These are phyloP conservation scores for Westerdykella ornata DNA, from an alignment of 2,329 filamentous ascomycete species.

Conservation along the genomic window DNA sequence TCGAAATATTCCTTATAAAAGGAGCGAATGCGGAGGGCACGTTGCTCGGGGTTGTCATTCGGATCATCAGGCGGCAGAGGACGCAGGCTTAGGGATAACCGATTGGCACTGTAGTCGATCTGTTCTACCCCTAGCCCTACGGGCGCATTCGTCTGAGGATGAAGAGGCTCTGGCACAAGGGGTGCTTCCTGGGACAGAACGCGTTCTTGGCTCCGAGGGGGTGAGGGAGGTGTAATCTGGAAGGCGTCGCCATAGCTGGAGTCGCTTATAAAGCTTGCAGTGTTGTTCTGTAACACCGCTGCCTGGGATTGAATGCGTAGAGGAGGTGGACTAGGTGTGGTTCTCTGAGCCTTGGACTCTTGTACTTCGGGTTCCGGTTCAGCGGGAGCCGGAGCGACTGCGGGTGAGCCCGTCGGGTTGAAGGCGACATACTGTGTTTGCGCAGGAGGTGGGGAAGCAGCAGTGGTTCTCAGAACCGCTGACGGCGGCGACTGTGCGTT, in stretches of 20 bases:
- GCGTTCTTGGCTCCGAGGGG: conserved; percentile 18
- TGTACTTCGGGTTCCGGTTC: conserved; percentile 13
- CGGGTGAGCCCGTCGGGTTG: conserved; percentile 26
- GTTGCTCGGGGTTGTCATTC: conserved; percentile 83
- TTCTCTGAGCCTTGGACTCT: conserved; percentile 20
- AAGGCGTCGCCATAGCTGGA: conserved; percentile 52
- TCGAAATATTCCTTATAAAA: conserved; percentile 99
- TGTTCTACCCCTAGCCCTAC: conserved; percentile 27
- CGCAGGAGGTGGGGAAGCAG: conserved; percentile 1
- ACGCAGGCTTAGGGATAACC: conserved; percentile 60
- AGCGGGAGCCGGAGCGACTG: conserved; percentile 13
- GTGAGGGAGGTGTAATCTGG: conserved; percentile 43
- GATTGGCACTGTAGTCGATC: conserved; percentile 38
- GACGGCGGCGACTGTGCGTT: conserved; percentile 10
- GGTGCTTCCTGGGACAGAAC: conserved; percentile 13
- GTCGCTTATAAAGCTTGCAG: conserved; percentile 42
- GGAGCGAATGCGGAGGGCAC: conserved; percentile 92
- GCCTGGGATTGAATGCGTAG: conserved; percentile 33
- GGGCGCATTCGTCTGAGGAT: conserved; percentile 12
- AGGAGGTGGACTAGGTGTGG: conserved; percentile 14
- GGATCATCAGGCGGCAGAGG: conserved; percentile 83
- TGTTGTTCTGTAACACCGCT: conserved; percentile 30
- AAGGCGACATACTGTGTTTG: conserved; percentile 31
- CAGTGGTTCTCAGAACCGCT: not conserved
- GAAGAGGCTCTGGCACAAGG: conserved; percentile 25